Conservation (phyloP, 257 asterid genomes). For the Capsicum rhomboideum region DNA sequence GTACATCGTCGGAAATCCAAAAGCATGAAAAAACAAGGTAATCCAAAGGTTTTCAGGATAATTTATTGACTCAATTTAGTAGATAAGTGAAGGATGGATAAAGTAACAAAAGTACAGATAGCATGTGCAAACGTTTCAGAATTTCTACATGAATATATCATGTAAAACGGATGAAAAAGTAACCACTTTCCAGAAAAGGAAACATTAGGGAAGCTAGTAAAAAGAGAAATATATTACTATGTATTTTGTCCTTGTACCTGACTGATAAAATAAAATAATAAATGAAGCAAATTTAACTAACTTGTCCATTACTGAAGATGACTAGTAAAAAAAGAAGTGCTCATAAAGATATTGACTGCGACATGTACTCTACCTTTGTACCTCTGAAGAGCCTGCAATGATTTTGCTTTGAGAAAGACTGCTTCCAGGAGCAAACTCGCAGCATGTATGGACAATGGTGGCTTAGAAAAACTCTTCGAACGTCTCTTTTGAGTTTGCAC, state of each 20-base stretch:
- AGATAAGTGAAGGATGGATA: not conserved
- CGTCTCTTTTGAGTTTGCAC: constrained; percentile 48
- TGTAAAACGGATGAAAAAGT: not conserved
- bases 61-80: not conserved
- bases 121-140: not conserved
- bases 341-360: not conserved
- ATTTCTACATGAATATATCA: not conserved
- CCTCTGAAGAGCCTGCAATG: constrained; percentile 75
- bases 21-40: not conserved
- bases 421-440: constrained; percentile 85
- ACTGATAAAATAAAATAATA: not conserved
- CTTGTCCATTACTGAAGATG: not conserved
- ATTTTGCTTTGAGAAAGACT: constrained; percentile 74
- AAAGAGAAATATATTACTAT: not conserved
- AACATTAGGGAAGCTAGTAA: not conserved
- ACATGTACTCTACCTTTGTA: constrained; percentile 46
- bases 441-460: constrained; percentile 74
- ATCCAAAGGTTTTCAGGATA: not conserved
- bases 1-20: not conserved
- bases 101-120: not conserved
- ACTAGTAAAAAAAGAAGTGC: not conserved
- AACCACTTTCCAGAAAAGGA: not conserved
- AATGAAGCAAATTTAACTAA: not conserved
- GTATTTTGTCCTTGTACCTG: not conserved
- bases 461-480: constrained; percentile 36